Percentiles rank a stretch among this genome's conserved stretches.
These are phyloP conservation scores for Beauveria asiatica DNA, from an alignment of 2,329 filamentous ascomycete genomes.

Conservation along the genomic window DNA sequence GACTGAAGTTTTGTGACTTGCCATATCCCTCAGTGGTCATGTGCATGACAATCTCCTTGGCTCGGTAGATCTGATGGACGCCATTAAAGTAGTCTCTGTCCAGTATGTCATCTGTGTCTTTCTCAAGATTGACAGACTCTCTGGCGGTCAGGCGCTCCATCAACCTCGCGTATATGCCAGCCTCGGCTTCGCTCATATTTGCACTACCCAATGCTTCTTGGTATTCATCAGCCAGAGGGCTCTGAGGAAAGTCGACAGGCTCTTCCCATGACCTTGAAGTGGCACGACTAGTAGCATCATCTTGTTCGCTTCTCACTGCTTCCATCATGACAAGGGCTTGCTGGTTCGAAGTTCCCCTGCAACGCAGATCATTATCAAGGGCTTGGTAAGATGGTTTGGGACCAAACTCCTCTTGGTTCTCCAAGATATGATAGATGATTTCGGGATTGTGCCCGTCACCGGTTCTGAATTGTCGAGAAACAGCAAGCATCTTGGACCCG, in stretches of 20 bases:
- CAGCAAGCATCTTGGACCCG: not conserved
- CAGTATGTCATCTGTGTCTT: not conserved
- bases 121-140: not conserved
- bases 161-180: not conserved
- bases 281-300: too few relatives aligned
- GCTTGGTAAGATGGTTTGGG: not conserved
- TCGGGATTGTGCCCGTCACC: not conserved
- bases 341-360: not conserved
- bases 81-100: not conserved
- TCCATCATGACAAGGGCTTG: not conserved
- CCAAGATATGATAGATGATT: not conserved
- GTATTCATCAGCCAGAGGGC: not conserved
- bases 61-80: not conserved
- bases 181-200: not conserved
- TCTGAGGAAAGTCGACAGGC: too few relatives aligned
- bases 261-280: too few relatives aligned
- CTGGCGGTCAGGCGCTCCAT: not conserved
- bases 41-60: not conserved
- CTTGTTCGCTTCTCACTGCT: too few relatives aligned
- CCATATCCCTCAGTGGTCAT: not conserved
- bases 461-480: not conserved
- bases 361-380: not conserved
- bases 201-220: too few relatives aligned
- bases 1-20: not conserved
- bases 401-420: not conserved